Base-by-base conservation (phyloP, 106 monocot species). In the Allium fistulosum region DNA sequence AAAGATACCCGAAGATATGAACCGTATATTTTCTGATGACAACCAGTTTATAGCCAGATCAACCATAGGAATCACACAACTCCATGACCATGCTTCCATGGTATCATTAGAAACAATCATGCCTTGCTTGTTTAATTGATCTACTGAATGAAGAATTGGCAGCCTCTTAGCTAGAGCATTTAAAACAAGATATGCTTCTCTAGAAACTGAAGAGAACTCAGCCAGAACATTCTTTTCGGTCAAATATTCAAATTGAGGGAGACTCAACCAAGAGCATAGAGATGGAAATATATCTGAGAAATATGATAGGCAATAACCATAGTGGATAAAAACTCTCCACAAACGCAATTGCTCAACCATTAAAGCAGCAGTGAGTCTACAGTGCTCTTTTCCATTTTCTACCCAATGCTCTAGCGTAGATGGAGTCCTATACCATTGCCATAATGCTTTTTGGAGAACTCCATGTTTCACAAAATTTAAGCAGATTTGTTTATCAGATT, bases 251-350 rank as follows among this genome's bases (percentile, higher is more conserved):
- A 99, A 83, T 55, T 57, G 56, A 17, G 97, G 90, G 62, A 76
- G 74, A 58, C 60, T 78, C 68, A 99, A 75, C 89, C 92, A 99
- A 27, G 79, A 69, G 62, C 84, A 90, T 68, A 99, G 69, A 28
- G 77, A 61, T 51, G 87, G 84, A 69, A 99, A 99, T 64, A 92
- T 83, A 67, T 99, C 97, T 26, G 82, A 8, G 62, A 92, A 99
- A 69, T 78, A 80, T 17, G 76, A 9, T 68, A 87, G 62, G 66
- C 97, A 99, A 77, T 87, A 90, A 12, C 92, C 92, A 77, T 99
- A 87, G 13, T 67, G 61, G 65, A 99, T 83, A 67, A 82, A 99
- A 72, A 90, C 87, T 65, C 80, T 99, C 97, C 97, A 99, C 11
- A 99, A 62, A 46, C 97, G 82, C 63, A 99, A 73, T 59, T 92